Base-by-base conservation (phyloP, 2,329 filamentous ascomycete species). In the Penicillium sp. region DNA sequence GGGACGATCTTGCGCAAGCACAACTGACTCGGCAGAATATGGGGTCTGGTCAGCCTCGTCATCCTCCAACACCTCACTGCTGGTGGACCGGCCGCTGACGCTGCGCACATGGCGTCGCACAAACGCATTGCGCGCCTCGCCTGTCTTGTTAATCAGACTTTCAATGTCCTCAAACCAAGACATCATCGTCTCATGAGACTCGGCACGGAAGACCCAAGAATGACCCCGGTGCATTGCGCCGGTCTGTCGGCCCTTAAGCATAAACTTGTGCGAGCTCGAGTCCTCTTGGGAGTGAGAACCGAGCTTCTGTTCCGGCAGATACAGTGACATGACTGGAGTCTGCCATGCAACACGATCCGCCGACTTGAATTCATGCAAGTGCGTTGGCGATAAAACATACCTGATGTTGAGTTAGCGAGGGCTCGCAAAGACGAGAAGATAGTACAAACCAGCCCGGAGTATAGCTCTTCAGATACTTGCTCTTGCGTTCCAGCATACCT, bases 331-430 rank as follows among this genome's bases (percentile, higher is more conserved):
- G 60, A 96, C 79, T 1, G 92, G 92, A 26, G 85, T 82, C 65
- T 92, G 86, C 42, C 78, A 74, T 53, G 75, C 74, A 47, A 82
- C 84, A 62, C 90, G 89, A 67, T 96, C 90, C 50, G 88, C 87
- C n/a, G 88, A 95, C 64, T 95, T 95, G 76, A 96, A 98, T 67
- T 98, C 92, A 69, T 98, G 92, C 14, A 98, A 76, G 66, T 98
- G 92, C 39, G 92, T 96, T 11, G 92, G 86, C 53, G 92, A 95
- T 51, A 98, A 72, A 32, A 96, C 88, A 64, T 95, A 95, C 86
- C 85, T 92, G 52, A 6, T 20, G 22, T 3, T 25, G 16, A 9
- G 35, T 55, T 41, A 55, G 46, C 20, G 13, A 28, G 26, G 20
- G 6, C 14, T 15, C 16, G 14, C 2, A 16, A 27, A 3, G 12